A percentile compares a stretch with the other conserved stretches of the same genome.
Conservation (phyloP, 2,329 filamentous ascomycete genomes). For the Talaromyces verruculosus region DNA sequence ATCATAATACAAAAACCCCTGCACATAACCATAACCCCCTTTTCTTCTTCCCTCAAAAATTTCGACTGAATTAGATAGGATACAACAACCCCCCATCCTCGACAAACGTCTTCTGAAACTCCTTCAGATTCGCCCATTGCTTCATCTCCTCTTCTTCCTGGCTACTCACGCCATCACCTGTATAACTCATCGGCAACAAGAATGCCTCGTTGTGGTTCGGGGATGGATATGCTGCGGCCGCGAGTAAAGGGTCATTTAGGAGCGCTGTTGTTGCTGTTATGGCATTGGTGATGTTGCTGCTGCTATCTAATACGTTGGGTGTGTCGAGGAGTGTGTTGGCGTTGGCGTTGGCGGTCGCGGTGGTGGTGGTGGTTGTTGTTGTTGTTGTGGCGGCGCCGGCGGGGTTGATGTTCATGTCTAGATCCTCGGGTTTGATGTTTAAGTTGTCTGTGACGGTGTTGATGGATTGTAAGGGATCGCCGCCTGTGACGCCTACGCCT, state of each 20-base stretch:
- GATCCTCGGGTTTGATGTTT: slow-evolving; percentile 4
- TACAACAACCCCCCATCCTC: slow-evolving; percentile 57
- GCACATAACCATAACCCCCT: background rate
- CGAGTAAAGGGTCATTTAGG: slow-evolving; percentile 23
- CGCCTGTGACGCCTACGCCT: slow-evolving; percentile 50
- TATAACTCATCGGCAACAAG: slow-evolving; percentile 38
- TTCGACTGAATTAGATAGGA: slow-evolving; percentile 21
- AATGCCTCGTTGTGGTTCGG: slow-evolving; percentile 27
- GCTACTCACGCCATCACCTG: slow-evolving; percentile 39
- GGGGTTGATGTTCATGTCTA: slow-evolving; percentile 1
- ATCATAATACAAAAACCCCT: background rate
- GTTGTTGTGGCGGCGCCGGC: background rate
- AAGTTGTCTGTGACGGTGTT: slow-evolving; percentile 4
- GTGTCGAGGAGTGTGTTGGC: background rate
- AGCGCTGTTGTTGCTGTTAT: background rate
- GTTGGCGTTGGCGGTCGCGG: background rate
- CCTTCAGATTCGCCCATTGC: slow-evolving; percentile 75
- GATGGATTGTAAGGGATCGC: slow-evolving; percentile 3
- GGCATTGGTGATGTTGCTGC: background rate
- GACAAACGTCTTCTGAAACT: slow-evolving; percentile 73
- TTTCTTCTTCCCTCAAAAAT: too few relatives aligned
- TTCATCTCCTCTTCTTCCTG: slow-evolving; percentile 73
- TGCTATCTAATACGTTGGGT: background rate
- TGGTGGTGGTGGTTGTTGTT: background rate
- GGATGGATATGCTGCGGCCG: slow-evolving; percentile 25